A percentile compares a stretch with the other conserved stretches of the same genome.
Evolutionary conservation across 1,284 basidiomycete species (phyloP).

Genomic region (Ustilago sp.): DNA sequence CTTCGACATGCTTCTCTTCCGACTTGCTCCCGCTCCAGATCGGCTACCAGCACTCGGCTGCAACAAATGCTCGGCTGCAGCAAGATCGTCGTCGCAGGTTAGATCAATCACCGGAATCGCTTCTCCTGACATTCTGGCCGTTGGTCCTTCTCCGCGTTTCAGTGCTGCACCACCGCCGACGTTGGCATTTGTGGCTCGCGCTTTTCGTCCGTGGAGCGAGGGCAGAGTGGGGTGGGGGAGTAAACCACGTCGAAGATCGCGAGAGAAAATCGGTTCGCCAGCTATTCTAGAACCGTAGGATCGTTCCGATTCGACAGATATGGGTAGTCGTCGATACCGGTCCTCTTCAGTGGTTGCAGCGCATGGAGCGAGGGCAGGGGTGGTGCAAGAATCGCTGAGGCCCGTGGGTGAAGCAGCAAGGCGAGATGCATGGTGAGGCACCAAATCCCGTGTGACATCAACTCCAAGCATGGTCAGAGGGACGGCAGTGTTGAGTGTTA

Average conservation of each 20-base stretch:
- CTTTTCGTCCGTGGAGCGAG: neutral
- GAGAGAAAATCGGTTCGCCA: slow-evolving; percentile 48
- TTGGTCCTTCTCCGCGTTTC: neutral
- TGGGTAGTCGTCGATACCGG: slow-evolving; percentile 7
- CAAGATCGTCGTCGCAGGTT: slow-evolving; percentile 40
- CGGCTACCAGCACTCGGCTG: neutral
- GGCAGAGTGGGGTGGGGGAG: slow-evolving; percentile 6
- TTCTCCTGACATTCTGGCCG: slow-evolving; percentile 14
- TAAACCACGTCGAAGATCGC: slow-evolving; percentile 47
- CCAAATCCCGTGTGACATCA: slow-evolving; percentile 42
- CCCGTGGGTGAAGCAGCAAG: neutral
- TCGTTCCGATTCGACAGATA: slow-evolving; percentile 47
- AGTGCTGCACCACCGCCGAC: neutral
- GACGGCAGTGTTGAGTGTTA: slow-evolving; percentile 39
- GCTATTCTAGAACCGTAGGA: slow-evolving; percentile 43
- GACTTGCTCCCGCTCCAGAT: neutral
- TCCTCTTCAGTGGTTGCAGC: neutral
- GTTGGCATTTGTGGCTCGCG: neutral
- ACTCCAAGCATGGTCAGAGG: slow-evolving; percentile 30
- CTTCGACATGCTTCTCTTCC: slow-evolving; percentile 35
- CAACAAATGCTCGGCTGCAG: neutral
- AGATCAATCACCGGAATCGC: slow-evolving; percentile 44
- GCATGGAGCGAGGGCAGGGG: neutral
- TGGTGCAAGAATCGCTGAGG: no score
- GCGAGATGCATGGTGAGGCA: slow-evolving; percentile 39